These are phyloP conservation scores for Hemileccinum impolitum DNA, from an alignment of 768 basidiomycete species.

Conservation along the genomic window DNA sequence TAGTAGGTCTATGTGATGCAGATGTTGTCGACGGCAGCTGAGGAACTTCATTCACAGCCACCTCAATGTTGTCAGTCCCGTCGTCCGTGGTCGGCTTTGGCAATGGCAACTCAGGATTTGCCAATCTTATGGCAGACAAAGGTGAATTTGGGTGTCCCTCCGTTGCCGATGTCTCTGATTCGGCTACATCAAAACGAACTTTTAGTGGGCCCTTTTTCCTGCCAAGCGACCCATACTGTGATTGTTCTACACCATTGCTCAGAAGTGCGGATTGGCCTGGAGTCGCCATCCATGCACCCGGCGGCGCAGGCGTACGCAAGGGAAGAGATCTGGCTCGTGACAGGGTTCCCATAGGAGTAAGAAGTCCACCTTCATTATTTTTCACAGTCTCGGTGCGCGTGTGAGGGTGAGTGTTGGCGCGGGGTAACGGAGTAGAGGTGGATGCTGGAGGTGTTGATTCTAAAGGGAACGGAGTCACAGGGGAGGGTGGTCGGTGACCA, in stretches of 20 bases:
- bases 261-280: conserved; percentile 37
- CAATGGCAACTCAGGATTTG: conserved; percentile 19
- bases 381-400: conserved; percentile 15
- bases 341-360: conserved; percentile 48
- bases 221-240: conserved; percentile 33
- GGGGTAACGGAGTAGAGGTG: conserved; percentile 26
- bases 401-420: conserved; percentile 10
- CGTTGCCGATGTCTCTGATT: conserved; percentile 32
- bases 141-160: conserved; percentile 27
- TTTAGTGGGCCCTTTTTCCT: conserved; percentile 57
- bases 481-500: conserved; percentile 14
- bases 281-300: conserved; percentile 65
- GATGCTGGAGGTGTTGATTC: conserved; percentile 26
- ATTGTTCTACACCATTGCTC: conserved; percentile 20
- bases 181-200: conserved; percentile 64
- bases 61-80: conserved; percentile 9
- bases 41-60: conserved; percentile 3
- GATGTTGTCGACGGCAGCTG: background rate
- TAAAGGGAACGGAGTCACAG: conserved; percentile 14
- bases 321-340: conserved; percentile 47
- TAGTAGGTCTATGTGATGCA: conserved; percentile 15
- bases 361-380: conserved; percentile 23
- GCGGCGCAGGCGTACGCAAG: conserved; percentile 59
- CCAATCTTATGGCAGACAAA: conserved; percentile 25
- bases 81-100: conserved; percentile 1